These are phyloP conservation scores for Przewalskia tangutica DNA, from an alignment of 257 asterid genomes.

Conservation along the genomic window DNA sequence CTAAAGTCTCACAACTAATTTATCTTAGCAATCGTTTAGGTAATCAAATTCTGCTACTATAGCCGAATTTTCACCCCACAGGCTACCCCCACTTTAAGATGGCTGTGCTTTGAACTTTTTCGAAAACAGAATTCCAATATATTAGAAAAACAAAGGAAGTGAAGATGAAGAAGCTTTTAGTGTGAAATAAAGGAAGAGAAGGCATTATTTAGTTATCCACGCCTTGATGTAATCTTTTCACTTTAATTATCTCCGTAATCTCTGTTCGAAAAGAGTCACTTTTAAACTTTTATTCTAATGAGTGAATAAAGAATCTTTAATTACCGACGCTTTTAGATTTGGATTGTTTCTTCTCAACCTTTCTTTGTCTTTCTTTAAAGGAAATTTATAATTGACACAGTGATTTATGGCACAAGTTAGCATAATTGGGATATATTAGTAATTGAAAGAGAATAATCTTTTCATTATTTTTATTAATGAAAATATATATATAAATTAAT, in stretches of 20 bases:
- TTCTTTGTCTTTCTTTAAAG: conserved; percentile 5
- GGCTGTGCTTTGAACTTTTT: background rate
- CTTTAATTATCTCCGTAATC: conserved; percentile 17
- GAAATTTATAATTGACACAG: too few relatives aligned
- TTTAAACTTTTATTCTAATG: conserved; percentile 13
- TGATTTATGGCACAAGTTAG: too few relatives aligned
- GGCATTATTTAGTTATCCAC: background rate
- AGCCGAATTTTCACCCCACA: background rate
- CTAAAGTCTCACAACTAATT: background rate
- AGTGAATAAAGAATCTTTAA: background rate
- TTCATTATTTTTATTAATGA: too few relatives aligned
- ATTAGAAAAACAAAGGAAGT: background rate
- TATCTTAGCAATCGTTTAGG: background rate
- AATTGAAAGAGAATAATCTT: too few relatives aligned
- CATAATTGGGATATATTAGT: too few relatives aligned
- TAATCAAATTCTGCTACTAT: background rate
- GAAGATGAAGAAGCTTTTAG: background rate
- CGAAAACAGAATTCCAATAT: background rate
- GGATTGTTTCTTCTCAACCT: conserved; percentile 12
- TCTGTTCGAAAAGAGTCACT: conserved; percentile 28
- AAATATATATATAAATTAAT: too few relatives aligned
- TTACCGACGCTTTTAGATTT: too few relatives aligned
- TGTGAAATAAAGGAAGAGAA: background rate
- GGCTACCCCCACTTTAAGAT: background rate
- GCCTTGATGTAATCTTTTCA: background rate